Evolutionary conservation across 2,329 filamentous ascomycete genomes (phyloP), one percentile per base, ranked within the genome.

Genomic region (Fusarium concolor): DNA sequence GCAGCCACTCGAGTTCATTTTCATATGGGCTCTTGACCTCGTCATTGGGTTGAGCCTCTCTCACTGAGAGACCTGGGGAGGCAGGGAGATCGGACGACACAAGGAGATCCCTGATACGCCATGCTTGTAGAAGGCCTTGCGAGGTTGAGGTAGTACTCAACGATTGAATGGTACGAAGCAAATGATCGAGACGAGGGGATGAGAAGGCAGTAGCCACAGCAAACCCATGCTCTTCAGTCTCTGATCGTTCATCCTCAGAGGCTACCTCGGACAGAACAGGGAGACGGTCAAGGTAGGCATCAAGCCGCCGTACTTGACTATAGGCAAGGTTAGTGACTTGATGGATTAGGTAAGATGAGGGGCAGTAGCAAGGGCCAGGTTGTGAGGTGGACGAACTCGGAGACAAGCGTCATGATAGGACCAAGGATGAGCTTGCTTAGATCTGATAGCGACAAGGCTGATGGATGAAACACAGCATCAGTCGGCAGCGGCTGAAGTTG

Each of bases 1-100:
- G 83, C 24, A 97, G 81, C 96, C 96, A 98, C 78, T 97, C 91
- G 49, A 97, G 85, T 74, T 97, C 92, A 50, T 87, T 85, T 76
- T 94, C 90, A 74, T 92, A 91, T 18, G 83, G 80, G 58, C 74
- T 83, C 69, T 80, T 84, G 9, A 70, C 61, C 11, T 31, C 49
- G 26, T 69, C 65, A 28, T 69, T 67, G 24, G 73, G 69, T 12
- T 76, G 67, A 29, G 58, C 62, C 26, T 72, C 57, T 15, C 71
- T 63, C 56, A 71, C 70, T 63, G 73, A 54, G 41, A 79, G 75
- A 57, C 80, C 77, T 24, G 78, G 75, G 20, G 77, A 69, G 41
- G 80, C 80, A 39, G 84, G 82, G 53, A 92, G 81, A 12, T 84
- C 83, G 2, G 91, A 90, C 73, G 90, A 86, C 10, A 84, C 79